Evolutionary conservation across 106 monocot genomes (phyloP), one percentile per base, ranked within the genome.

Genomic region (Triglochin maritima): DNA sequence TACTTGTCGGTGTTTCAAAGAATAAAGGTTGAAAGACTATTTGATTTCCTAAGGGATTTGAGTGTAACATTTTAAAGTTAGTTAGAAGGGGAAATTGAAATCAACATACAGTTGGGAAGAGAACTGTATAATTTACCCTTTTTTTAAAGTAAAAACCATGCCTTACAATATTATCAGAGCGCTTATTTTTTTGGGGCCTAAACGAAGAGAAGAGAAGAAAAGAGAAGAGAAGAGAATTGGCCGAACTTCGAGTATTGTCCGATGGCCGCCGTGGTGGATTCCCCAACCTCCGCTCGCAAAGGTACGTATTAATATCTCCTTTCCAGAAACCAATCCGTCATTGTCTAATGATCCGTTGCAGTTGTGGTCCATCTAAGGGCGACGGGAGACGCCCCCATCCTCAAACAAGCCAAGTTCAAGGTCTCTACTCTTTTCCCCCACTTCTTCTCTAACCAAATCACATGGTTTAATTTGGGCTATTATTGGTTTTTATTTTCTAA

Each of bases 351-450:
- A 5, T 72, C 61, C 45, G 8, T 6, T 71, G 71, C 63, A 88
- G 95, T 96, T 45, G 90, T 96, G 58, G 80, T 96, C 68, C 95
- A 96, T 68, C 80, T 96, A 14, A 79, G 90, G 74, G 83, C 95
- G 43, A 96, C 95, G 2, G 90, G 95, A 2, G 90, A 90, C 46
- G 95, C 85, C 70, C 95, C 95, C 12, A 90, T 90, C n/a, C 87
- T 96, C 44, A 96, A 96, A 71, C 90, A 96, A 59, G 70, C 83
- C 29, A 95, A 95, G 59, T 95, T 87, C 76, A 90, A 87, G 94
- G 90, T 87, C 2, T 3, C 60, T 17, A 7, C 10, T 59, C 48
- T 45, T 1, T 64, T n/a, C n/a, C 17, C 29, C 29, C 29, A 29
- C 29, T 29, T 29, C 29, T 29, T 29, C 29, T 29, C 29, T 29